Percentiles rank a stretch among this genome's conserved stretches.
These are phyloP conservation scores for Ophiobolus disseminans DNA, from an alignment of 2,329 filamentous ascomycete genomes.

Conservation along the genomic window DNA sequence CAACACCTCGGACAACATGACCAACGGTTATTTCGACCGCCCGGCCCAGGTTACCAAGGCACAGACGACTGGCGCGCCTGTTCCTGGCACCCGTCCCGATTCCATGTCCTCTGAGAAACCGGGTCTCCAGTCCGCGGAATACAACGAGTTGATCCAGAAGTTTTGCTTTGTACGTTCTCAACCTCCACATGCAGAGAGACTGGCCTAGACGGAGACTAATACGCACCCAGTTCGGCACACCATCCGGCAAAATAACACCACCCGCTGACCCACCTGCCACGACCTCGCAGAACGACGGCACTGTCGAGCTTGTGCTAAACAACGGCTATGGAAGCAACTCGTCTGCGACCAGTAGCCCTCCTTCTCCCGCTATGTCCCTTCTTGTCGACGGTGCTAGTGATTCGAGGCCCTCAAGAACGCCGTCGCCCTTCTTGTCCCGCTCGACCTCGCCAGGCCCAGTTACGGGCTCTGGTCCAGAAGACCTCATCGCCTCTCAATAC, in stretches of 20 bases:
- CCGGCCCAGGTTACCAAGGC: conserved; percentile 51
- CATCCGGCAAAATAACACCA: conserved; percentile 50
- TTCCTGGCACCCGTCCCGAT: conserved; percentile 57
- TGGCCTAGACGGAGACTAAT: conserved; percentile 51
- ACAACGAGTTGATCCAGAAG: conserved; percentile 96
- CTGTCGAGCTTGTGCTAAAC: conserved; percentile 37
- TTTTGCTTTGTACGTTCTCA: conserved; percentile 97
- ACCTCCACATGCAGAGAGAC: conserved; percentile 45
- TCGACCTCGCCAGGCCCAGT: conserved; percentile 54
- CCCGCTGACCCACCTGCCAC: conserved; percentile 35
- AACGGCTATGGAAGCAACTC: conserved; percentile 40
- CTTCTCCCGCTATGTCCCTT: conserved; percentile 41
- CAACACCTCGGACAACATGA: conserved; percentile 24
- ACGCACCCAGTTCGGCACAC: conserved; percentile 58
- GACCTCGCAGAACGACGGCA: conserved; percentile 37
- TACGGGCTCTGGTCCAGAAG: conserved; percentile 49
- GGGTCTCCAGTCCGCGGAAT: conserved; percentile 83
- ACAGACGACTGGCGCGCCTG: conserved; percentile 36
- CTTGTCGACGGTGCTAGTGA: conserved; percentile 52
- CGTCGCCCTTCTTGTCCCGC: conserved; percentile 47
- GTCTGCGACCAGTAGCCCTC: conserved; percentile 47
- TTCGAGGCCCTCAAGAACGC: conserved; percentile 30
- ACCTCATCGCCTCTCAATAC: conserved; percentile 52
- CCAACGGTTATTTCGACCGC: conserved; percentile 45
- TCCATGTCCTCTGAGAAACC: conserved; percentile 67